Evolutionary conservation across 2,329 filamentous ascomycete genomes (phyloP).

Genomic region (Chaetomium sp.): DNA sequence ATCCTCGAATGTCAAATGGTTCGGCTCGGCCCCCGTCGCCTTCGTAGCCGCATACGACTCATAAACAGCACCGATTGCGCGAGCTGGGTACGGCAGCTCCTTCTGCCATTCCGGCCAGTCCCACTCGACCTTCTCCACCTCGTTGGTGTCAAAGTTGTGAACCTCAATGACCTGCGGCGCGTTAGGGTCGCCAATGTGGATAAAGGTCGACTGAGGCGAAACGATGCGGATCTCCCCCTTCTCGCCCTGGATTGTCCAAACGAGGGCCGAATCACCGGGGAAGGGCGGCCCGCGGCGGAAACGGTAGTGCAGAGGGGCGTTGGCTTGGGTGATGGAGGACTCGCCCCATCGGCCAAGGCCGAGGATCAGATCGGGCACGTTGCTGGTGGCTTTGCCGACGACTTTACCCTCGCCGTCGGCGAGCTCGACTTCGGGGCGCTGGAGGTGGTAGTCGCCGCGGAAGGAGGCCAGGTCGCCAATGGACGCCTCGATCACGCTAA

Average conservation of each 20-base stretch:
- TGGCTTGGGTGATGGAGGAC: conserved; percentile 22
- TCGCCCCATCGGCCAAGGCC: conserved; percentile 24
- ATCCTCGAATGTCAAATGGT: conserved; percentile 34
- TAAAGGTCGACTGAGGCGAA: conserved; percentile 21
- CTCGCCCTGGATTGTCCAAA: conserved; percentile 47
- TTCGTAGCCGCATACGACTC: conserved; percentile 41
- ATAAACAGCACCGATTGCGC: conserved; percentile 50
- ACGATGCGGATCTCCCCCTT: conserved; percentile 43
- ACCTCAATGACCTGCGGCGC: conserved; percentile 34
- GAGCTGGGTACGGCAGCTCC: conserved; percentile 36
- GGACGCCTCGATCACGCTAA: conserved; percentile 40
- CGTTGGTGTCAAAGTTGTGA: conserved; percentile 41
- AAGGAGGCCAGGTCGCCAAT: conserved; percentile 36
- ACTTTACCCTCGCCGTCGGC: conserved; percentile 28
- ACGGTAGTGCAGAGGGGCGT: conserved; percentile 36
- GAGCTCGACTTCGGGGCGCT: conserved; percentile 36
- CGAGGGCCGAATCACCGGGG: conserved; percentile 37
- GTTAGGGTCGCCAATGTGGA: conserved; percentile 31
- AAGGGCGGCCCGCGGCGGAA: conserved; percentile 45
- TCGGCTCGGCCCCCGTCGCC: conserved; percentile 18
- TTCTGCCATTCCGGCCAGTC: conserved; percentile 42
- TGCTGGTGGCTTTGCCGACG: conserved; percentile 14
- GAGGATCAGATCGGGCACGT: conserved; percentile 29
- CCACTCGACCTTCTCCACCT: conserved; percentile 38
- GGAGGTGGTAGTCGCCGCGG: conserved; percentile 38